phyloP scores from a whole-genome alignment of 169 alveolate species.

The Perkinsus marinus region DNA sequence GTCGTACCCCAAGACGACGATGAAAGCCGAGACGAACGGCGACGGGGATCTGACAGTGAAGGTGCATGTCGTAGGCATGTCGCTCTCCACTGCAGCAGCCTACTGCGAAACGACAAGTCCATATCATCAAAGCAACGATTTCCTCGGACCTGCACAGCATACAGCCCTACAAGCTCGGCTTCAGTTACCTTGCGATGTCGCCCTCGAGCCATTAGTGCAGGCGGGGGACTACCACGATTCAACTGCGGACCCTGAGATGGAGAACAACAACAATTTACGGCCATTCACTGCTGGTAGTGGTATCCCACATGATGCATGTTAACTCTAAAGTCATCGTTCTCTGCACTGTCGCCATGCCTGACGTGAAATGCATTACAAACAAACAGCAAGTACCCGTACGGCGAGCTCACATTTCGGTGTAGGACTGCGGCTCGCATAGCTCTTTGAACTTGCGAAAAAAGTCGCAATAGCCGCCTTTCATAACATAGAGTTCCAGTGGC shows the following conservation, averaged over 20 bases:
- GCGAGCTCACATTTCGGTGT: background rate
- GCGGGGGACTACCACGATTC: background rate
- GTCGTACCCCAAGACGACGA: background rate
- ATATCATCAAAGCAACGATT: background rate
- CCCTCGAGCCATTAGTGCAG: background rate
- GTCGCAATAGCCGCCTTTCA: constrained; percentile 16
- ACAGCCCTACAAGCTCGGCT: background rate
- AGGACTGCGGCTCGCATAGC: constrained; percentile 7
- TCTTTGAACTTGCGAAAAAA: background rate
- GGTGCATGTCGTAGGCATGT: background rate
- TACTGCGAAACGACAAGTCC: background rate
- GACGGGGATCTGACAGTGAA: background rate
- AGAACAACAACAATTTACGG: no score
- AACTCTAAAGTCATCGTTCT: background rate
- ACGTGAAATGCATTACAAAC: background rate
- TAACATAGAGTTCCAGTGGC: constrained; percentile 3
- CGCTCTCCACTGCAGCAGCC: background rate
- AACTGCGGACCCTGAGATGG: background rate
- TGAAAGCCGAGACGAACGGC: background rate
- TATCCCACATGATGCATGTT: background rate
- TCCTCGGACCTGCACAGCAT: background rate
- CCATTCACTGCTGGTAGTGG: no score
- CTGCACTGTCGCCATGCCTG: background rate
- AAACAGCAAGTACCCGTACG: background rate
- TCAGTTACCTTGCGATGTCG: background rate